Percentiles rank a stretch among this genome's conserved stretches.
These are phyloP conservation scores for Fusarium nematophilum DNA, from an alignment of 2,329 filamentous ascomycete genomes.

Conservation along the genomic window DNA sequence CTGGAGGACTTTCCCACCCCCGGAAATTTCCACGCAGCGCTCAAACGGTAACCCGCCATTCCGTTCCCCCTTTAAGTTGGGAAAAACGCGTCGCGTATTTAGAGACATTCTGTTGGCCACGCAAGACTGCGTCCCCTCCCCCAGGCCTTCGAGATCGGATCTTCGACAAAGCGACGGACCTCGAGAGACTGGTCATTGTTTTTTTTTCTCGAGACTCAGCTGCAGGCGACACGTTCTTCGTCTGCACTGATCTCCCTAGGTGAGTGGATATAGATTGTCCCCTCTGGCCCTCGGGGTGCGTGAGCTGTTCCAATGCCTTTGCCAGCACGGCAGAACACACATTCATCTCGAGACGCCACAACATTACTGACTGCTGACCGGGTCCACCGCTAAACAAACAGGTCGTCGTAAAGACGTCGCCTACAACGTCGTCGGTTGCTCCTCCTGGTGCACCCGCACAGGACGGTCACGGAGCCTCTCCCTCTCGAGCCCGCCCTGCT, in stretches of 20 bases:
- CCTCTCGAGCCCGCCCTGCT: constrained; percentile 47
- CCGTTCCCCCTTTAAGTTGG: constrained; percentile 44
- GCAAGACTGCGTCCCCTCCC: constrained; percentile 27
- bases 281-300: constrained; percentile 24
- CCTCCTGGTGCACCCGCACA: constrained; percentile 71
- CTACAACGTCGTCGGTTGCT: constrained; percentile 59
- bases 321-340: constrained; percentile 27
- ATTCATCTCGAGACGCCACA: constrained; percentile 39
- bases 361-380: constrained; percentile 42
- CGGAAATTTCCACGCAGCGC: constrained; percentile 39
- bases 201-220: constrained; percentile 61
- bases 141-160: constrained; percentile 41
- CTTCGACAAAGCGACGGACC: constrained; percentile 38
- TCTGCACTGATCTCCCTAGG: constrained; percentile 72
- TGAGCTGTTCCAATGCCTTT: constrained; percentile 22
- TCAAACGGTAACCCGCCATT: constrained; percentile 37
- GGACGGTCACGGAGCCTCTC: constrained; percentile 61
- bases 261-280: constrained; percentile 46
- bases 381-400: constrained; percentile 35
- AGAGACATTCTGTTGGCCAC: constrained; percentile 31
- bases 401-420: constrained; percentile 66
- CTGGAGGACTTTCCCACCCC: constrained; percentile 41
- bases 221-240: constrained; percentile 68
- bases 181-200: constrained; percentile 43
- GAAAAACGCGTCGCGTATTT: constrained; percentile 51